Conservation (phyloP, 441 rosid species). For the Erysimum cheiri region DNA sequence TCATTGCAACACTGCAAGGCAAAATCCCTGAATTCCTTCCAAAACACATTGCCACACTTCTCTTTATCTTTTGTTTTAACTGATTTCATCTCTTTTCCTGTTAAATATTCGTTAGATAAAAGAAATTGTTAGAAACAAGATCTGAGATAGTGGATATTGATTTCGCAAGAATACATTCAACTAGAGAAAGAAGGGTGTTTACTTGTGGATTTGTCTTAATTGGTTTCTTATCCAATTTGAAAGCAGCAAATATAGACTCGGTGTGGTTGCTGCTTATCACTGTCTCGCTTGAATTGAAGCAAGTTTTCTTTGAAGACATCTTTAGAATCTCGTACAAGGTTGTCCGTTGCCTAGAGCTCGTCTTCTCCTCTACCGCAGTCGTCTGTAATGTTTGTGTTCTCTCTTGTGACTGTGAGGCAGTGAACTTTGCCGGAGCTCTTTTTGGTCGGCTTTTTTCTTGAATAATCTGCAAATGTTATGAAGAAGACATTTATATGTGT, state of each 20-base stretch:
- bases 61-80: not conserved
- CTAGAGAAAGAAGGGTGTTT: conserved; percentile 11
- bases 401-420: conserved; percentile 57
- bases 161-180: not conserved
- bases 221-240: conserved; percentile 65
- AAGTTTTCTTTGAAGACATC: conserved; percentile 58
- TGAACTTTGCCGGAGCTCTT: conserved; percentile 68
- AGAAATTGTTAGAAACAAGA: conserved; percentile 8
- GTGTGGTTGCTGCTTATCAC: conserved; percentile 53
- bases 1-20: not conserved
- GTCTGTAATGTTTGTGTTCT: conserved; percentile 45
- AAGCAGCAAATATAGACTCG: conserved; percentile 80
- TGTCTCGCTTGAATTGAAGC: conserved; percentile 42
- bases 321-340: conserved; percentile 74
- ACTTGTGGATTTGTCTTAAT: conserved; percentile 40
- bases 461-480: conserved; percentile 52
- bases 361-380: conserved; percentile 44
- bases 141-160: not conserved
- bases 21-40: not conserved
- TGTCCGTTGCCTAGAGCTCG: conserved; percentile 50
- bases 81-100: conserved; percentile 35
- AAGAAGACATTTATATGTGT: not conserved
- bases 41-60: not conserved
- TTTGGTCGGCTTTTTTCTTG: conserved; percentile 52
- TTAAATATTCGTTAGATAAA: conserved; percentile 3